Base-by-base conservation (phyloP, 176 grass and related monocot genomes). In the Oryza officinalis region DNA sequence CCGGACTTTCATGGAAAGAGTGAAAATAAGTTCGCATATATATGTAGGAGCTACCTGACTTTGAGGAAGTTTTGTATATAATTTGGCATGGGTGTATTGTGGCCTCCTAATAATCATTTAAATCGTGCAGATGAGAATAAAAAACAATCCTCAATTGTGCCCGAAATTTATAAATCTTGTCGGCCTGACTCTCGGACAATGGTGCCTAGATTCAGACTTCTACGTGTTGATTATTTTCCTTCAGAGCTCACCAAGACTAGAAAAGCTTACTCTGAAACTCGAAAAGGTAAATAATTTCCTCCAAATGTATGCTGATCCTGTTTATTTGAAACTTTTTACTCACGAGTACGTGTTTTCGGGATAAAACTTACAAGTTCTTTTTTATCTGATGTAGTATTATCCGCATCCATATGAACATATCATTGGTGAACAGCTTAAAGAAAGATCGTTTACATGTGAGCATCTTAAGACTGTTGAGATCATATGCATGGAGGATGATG, bases 101-200 rank as follows among this genome's bases (percentile, higher is more conserved):
- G 12, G 1, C 10, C 5, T 54, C 10, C 17, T 80, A 38, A 38
- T 38, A 38, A 74, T 52, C 43, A 31, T 66, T 17, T 80, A 11
- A 67, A 74, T 33, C 0, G 12, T 77, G 57, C 80, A 78, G 86
- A 5, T 81, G 2, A 11, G 3, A 13, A 63, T 76, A 27, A 3
- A 61, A 63, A 30, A 41, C 0, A 41, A 71, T 72, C 15, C 18
- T 0, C 12, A 76, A 0, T 65, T 66, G 54, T 83, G 73, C 59
- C 86, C 73, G 15, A 70, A 37, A 71, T 87, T 83, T 43, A 10
- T 23, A 41, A 82, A 87, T 83, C 86, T 87, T 88, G 57, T 6
- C 30, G 1, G 8, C 67, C 79, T 88, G 86, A 87, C 18, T 0
- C 40, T 83, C 38, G 7, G 25, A 17, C 3, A 17, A 13, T 83